A percentile compares a stretch with the other conserved stretches of the same genome.
These are phyloP conservation scores for Golovinomyces cichoracearum DNA, from an alignment of 2,329 filamentous ascomycete genomes.

Conservation along the genomic window DNA sequence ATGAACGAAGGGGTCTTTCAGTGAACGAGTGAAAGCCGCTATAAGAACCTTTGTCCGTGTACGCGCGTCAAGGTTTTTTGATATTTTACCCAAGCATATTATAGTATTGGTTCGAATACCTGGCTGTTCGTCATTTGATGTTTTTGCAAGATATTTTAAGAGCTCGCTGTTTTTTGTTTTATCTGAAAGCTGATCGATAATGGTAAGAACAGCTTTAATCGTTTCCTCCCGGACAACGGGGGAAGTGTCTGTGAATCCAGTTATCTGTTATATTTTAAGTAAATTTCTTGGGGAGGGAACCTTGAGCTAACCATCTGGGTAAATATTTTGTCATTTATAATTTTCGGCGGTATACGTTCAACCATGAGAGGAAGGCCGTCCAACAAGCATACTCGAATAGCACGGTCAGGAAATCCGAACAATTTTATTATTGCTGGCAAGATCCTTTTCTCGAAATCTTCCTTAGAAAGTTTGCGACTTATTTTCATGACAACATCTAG, in stretches of 20 bases:
- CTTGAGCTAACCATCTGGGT: slow-evolving; percentile 49
- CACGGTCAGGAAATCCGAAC: slow-evolving; percentile 76
- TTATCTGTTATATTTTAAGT: slow-evolving; percentile 29
- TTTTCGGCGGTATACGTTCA: slow-evolving; percentile 61
- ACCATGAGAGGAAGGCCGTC: slow-evolving; percentile 82
- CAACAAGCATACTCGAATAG: slow-evolving; percentile 68
- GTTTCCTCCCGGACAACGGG: slow-evolving; percentile 89
- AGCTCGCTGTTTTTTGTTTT: slow-evolving; percentile 83
- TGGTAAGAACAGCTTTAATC: slow-evolving; percentile 68
- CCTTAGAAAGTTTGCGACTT: slow-evolving; percentile 56
- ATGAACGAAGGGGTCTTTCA: slow-evolving; percentile 85
- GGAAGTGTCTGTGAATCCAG: slow-evolving; percentile 76
- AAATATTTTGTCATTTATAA: slow-evolving; percentile 91
- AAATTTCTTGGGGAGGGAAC: background rate
- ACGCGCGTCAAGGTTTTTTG: slow-evolving; percentile 54
- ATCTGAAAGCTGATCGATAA: slow-evolving; percentile 76
- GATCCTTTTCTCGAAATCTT: slow-evolving; percentile 68
- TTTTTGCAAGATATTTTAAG: slow-evolving; percentile 72
- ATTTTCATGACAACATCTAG: slow-evolving; percentile 79
- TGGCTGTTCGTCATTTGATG: slow-evolving; percentile 89
- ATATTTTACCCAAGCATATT: slow-evolving; percentile 89
- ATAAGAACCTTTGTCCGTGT: slow-evolving; percentile 73
- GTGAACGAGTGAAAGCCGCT: slow-evolving; percentile 68
- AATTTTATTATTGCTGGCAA: slow-evolving; percentile 67
- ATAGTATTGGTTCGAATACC: slow-evolving; percentile 96